phyloP scores from a whole-genome alignment of 2,329 filamentous ascomycete species.

The Xylaria multiplex region DNA sequence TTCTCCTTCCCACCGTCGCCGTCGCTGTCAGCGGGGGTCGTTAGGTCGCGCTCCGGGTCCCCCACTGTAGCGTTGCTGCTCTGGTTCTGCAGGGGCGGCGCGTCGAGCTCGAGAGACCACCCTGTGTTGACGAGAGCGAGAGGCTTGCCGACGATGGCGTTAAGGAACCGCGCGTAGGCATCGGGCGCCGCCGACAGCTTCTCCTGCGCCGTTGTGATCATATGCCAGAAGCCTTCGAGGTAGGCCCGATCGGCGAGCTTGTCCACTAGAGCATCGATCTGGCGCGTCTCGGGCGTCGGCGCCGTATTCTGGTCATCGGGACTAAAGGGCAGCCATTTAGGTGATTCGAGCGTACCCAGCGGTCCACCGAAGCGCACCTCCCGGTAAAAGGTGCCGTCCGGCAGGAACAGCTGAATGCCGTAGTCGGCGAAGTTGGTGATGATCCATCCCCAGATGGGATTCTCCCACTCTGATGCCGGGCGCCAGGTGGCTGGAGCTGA shows the following conservation, averaged over 20 bases:
- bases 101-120: constrained; percentile 52
- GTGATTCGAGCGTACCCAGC: constrained; percentile 31
- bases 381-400: constrained; percentile 55
- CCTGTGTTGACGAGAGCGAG: constrained; percentile 55
- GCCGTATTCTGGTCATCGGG: constrained; percentile 18
- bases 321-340: constrained; percentile 52
- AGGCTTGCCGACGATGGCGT: constrained; percentile 53
- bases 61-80: constrained; percentile 29
- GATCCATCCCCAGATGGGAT: constrained; percentile 56
- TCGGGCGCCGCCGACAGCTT: constrained; percentile 46
- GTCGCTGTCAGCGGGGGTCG: too few species aligned
- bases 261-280: constrained; percentile 48
- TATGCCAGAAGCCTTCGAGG: constrained; percentile 49
- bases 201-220: constrained; percentile 49
- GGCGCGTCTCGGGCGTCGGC: constrained; percentile 29
- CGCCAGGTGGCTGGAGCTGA: constrained; percentile 33
- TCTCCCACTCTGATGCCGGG: constrained; percentile 51
- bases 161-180: constrained; percentile 51
- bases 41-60: not conserved
- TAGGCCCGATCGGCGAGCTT: constrained; percentile 44
- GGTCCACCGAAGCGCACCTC: constrained; percentile 53
- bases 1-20: not conserved
- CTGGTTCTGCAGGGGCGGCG: constrained; percentile 36
- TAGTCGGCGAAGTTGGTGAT: constrained; percentile 55
- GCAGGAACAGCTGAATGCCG: constrained; percentile 55